Conservation (phyloP, 805 yeast genomes). For the Nakazawaea pomicola region DNA sequence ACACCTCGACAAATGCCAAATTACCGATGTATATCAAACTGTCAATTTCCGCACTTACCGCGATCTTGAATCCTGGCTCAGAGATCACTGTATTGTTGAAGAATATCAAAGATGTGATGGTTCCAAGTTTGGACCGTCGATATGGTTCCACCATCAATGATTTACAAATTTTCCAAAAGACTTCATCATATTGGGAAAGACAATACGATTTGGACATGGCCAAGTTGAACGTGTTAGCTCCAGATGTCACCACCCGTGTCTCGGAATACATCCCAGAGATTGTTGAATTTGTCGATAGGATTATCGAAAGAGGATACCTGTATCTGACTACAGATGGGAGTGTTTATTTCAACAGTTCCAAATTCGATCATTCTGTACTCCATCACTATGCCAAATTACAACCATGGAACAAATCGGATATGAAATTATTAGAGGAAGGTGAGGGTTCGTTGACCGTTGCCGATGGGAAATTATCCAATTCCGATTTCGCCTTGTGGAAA, state of each 20-base stretch:
- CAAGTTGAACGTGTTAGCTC: conserved; percentile 75
- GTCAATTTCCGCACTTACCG: conserved; percentile 43
- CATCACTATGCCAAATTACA: conserved; percentile 94
- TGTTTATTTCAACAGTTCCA: conserved; percentile 89
- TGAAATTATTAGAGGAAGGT: conserved; percentile 85
- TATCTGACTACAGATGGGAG: conserved; percentile 83
- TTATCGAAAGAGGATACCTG: conserved; percentile 78
- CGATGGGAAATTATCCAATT: conserved; percentile 62
- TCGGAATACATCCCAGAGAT: conserved; percentile 95
- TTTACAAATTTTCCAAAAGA: conserved; percentile 72
- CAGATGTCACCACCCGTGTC: conserved; percentile 86
- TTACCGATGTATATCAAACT: conserved; percentile 80
- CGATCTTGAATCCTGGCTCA: conserved; percentile 30
- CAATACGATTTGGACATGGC: conserved; percentile 84
- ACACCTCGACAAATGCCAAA: conserved; percentile 66
- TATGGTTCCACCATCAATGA: conserved; percentile 77
- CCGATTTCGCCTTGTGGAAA: conserved; percentile 97
- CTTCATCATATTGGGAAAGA: conserved; percentile 88
- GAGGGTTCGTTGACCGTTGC: conserved; percentile 73
- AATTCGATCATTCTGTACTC: conserved; percentile 63
- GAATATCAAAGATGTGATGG: conserved; percentile 67
- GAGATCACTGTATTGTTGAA: conserved; percentile 36
- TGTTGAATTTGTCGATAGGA: conserved; percentile 67
- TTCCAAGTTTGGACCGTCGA: conserved; percentile 65
- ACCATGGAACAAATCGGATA: conserved; percentile 95